Base-by-base conservation (phyloP, 2,329 filamentous ascomycete genomes). In the Paraphoma chrysanthemicola region DNA sequence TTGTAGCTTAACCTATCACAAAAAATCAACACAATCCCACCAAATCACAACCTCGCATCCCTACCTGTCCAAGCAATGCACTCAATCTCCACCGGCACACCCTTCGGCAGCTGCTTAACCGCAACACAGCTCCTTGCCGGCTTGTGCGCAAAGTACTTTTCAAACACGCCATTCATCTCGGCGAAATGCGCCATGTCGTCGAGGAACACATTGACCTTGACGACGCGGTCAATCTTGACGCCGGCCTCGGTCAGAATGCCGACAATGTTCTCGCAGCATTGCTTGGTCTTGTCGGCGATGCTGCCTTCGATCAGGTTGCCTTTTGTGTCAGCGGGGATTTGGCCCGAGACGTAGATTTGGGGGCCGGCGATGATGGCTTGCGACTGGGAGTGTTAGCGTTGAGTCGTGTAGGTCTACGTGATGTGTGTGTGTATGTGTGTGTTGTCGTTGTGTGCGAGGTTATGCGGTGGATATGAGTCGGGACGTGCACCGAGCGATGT, bases 171-270 rank as follows among this genome's bases (percentile, higher is more conserved):
- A 80, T 97, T 96, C 90, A 96, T 92, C 75, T 88, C 87, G 48
- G 85, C 88, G 74, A 98, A 98, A 80, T 95, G 85, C 62, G 84
- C 86, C 94, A 98, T 98, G 79, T 96, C 90, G 48, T 90, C 89
- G 60, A 98, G 81, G 85, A 97, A 98, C 74, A 97, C 90, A 50
- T 78, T 82, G 67, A 78, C 75, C 79, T 97, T 97, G 80, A 97
- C 91, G 45, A 97, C 89, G 78, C 88, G 91, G 62, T 86, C 79
- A 56, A 98, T 85, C 50, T 85, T 86, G 18, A 90, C 93, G 51
- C 91, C 92, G 23, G 93, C 92, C 68, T 89, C 92, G 58, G 88
- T 85, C 49, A 98, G 87, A 54, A 98, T 92, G 43, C 91, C 90
- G 77, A 89, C 85, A 72, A 97, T 86, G 80, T 96, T 96, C 79